Conservation (phyloP, 495 filamentous ascomycete genomes). For the Aspergillus cristatus region DNA sequence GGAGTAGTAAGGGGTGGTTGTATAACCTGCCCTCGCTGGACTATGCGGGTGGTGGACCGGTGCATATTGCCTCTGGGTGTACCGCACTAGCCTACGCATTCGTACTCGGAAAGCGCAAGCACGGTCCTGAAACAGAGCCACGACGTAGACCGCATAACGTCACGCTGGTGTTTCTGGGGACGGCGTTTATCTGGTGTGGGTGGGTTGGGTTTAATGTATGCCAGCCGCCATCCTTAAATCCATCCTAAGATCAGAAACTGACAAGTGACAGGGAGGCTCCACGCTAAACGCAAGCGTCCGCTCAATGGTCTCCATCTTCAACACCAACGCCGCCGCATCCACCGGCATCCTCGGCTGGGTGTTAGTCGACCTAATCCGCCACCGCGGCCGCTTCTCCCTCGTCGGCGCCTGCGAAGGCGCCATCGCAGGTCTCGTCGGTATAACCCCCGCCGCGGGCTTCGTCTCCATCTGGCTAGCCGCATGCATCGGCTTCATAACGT, state of each 20-base stretch:
- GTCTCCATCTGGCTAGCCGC: slow-evolving; percentile 48
- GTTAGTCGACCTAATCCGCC: slow-evolving; percentile 46
- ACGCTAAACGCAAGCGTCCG: slow-evolving; percentile 49
- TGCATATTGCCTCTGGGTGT: slow-evolving; percentile 48
- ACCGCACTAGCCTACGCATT: slow-evolving; percentile 47
- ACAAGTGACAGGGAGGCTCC: slow-evolving; percentile 37
- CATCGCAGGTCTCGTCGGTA: slow-evolving; percentile 55
- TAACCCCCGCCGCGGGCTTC: slow-evolving; percentile 55
- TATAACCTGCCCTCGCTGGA: slow-evolving; percentile 46
- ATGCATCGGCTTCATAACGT: slow-evolving; percentile 50
- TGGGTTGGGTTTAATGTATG: slow-evolving; percentile 52
- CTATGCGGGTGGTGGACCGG: slow-evolving; percentile 48
- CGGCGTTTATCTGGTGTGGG: slow-evolving; percentile 50
- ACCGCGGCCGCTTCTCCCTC: slow-evolving; percentile 46
- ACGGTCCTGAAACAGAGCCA: slow-evolving; percentile 25
- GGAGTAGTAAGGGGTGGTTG: slow-evolving; percentile 50
- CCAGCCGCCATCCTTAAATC: slow-evolving; percentile 1
- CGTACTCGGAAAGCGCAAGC: slow-evolving; percentile 44
- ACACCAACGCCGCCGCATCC: slow-evolving; percentile 52
- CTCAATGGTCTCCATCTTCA: slow-evolving; percentile 49
- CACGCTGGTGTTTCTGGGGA: slow-evolving; percentile 48
- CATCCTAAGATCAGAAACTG: neutral
- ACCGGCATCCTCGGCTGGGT: slow-evolving; percentile 52
- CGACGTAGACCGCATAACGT: slow-evolving; percentile 47
- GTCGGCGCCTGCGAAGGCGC: slow-evolving; percentile 54